Percentiles rank a stretch among this genome's conserved stretches.
phyloP scores from a whole-genome alignment of 2,329 filamentous ascomycete genomes.

The Sporothrix luriei region DNA sequence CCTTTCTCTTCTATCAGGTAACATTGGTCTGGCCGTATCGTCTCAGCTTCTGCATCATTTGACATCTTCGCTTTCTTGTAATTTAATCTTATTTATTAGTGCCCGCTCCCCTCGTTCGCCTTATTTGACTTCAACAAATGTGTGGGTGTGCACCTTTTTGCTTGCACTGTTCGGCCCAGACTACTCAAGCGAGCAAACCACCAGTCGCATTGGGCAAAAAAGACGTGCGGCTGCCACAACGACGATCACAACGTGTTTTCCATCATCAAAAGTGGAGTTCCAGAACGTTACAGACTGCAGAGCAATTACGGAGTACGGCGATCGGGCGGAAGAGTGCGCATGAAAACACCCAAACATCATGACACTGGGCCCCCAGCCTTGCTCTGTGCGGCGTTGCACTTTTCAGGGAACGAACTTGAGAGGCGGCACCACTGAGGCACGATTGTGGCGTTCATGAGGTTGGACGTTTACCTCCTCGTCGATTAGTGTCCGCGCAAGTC shows the following conservation, averaged over 20 bases:
- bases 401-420: background rate
- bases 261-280: background rate
- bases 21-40: conserved; percentile 9
- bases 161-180: background rate
- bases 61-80: background rate
- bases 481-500: conserved; percentile 9
- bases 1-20: background rate
- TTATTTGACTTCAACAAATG: background rate
- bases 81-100: background rate
- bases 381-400: background rate
- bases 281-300: background rate
- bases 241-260: background rate
- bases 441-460: conserved; percentile 3
- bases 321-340: background rate
- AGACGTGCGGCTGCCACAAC: background rate
- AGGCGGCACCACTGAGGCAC: no score
- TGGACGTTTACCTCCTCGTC: background rate
- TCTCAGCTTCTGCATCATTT: background rate
- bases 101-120: background rate
- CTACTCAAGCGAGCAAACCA: background rate
- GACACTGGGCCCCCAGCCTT: conserved; percentile 6
- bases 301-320: no score
- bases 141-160: background rate
- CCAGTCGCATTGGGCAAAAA: background rate
- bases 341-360: background rate